These are phyloP conservation scores for Xylaria nigripes DNA, from an alignment of 495 filamentous ascomycete species.

Conservation along the genomic window DNA sequence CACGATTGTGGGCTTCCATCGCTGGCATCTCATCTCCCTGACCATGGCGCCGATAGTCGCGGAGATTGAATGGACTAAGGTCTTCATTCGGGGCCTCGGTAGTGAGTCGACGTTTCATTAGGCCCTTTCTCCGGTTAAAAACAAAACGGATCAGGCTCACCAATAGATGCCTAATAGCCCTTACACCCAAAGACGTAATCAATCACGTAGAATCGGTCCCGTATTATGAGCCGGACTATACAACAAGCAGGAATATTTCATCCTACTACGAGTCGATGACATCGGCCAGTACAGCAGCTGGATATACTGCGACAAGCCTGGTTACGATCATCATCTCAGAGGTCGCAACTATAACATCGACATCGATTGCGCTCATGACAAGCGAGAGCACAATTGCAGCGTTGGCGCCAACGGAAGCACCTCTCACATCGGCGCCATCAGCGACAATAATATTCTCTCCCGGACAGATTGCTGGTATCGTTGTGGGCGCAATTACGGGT, in stretches of 20 bases:
- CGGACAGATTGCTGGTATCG: neutral
- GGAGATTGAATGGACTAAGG: neutral
- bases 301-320: neutral
- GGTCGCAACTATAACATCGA: constrained; percentile 2
- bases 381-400: neutral
- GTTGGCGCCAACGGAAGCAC: neutral
- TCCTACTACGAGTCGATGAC: neutral
- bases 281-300: neutral
- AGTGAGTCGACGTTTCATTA: neutral
- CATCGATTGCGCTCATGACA: neutral
- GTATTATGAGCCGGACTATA: constrained; percentile 1
- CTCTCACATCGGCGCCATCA: neutral
- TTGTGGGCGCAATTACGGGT: neutral
- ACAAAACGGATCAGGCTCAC: neutral
- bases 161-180: neutral
- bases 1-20: neutral
- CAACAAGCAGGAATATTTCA: neutral
- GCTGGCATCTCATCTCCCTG: neutral
- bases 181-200: neutral
- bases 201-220: neutral
- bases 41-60: neutral
- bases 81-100: neutral
- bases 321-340: neutral
- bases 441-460: neutral
- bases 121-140: neutral